Percentiles rank a stretch among this genome's conserved stretches.
Evolutionary conservation across 2,329 filamentous ascomycete species (phyloP).

Genomic region (Paraphoma sp.): DNA sequence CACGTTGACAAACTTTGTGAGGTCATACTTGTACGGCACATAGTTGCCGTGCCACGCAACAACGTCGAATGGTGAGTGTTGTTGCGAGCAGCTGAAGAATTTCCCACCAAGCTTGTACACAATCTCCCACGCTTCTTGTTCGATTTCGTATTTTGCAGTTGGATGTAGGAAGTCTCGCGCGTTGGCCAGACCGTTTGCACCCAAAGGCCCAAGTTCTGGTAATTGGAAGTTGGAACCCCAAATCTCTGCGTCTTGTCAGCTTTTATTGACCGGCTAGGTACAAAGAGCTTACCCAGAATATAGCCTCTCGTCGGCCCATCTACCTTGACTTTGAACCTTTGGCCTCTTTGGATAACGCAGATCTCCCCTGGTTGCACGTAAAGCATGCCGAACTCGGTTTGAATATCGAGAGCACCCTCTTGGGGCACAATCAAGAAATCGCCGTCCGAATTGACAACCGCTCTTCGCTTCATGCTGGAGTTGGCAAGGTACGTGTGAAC

Average conservation of each 20-base stretch:
- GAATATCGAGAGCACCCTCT: slow-evolving; percentile 75
- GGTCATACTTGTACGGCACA: slow-evolving; percentile 78
- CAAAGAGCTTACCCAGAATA: slow-evolving; percentile 60
- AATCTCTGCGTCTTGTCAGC: slow-evolving; percentile 33
- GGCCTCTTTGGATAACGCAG: slow-evolving; percentile 74
- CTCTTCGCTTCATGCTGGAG: slow-evolving; percentile 44
- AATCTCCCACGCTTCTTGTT: slow-evolving; percentile 51
- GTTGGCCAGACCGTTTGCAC: slow-evolving; percentile 50
- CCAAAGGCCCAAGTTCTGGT: slow-evolving; percentile 48
- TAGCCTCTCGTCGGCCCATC: slow-evolving; percentile 72
- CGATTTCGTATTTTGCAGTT: slow-evolving; percentile 68
- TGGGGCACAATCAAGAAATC: slow-evolving; percentile 80
- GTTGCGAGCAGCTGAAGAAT: slow-evolving; percentile 70
- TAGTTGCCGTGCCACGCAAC: slow-evolving; percentile 84
- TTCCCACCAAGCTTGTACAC: slow-evolving; percentile 66
- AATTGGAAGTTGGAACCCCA: slow-evolving; percentile 49
- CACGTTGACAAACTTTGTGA: slow-evolving; percentile 77
- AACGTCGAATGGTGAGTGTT: slow-evolving; percentile 78
- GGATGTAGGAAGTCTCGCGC: slow-evolving; percentile 74
- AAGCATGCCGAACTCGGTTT: slow-evolving; percentile 77
- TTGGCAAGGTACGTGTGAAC: slow-evolving; percentile 45
- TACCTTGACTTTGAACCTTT: slow-evolving; percentile 75
- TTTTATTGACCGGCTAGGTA: background rate
- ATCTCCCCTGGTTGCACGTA: slow-evolving; percentile 82
- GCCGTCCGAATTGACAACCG: slow-evolving; percentile 69